Base-by-base conservation (phyloP, 2,329 filamentous ascomycete species). In the Microthyrium microscopicum region DNA sequence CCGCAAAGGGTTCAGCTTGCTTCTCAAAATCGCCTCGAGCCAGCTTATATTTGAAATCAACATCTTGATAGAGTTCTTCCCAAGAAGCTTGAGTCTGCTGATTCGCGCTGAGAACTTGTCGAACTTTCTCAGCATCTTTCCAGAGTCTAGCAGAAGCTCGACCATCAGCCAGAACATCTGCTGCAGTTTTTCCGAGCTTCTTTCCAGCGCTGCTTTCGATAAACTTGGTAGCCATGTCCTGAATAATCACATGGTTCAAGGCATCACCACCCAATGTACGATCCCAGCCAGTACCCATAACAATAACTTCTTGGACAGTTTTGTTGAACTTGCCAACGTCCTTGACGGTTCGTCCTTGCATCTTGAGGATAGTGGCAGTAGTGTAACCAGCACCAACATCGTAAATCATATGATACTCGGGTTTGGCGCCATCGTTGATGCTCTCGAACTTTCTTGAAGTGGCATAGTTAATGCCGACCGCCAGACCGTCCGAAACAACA, bases 371-470 rank as follows among this genome's bases (percentile, higher is more conserved):
- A 5, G 84, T 89, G 4, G 87, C 87, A 46, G 83, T 92, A 20
- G 87, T 80, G 29, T 83, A 94, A 4, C 89, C 89, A 44, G 89
- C 85, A 44, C 89, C 89, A 85, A 98, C 95, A 52, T 98, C 89
- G 50, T 89, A 98, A 20, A 98, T 73, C 53, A 98, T 60, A 58
- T 98, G 83, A 46, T 85, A 72, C 56, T 98, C 89, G 1, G 89
- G 77, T 60, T 84, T 84, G 42, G 70, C 77, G 35, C 82, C 83
- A 34, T 89, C 76, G 35, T 72, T 79, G 39, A 89, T 64, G 46
- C 72, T 83, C 24, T 85, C 83, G 56, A 95, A 98, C 12, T 79
- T 83, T 47, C 89, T 73, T 48, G 72, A 79, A 19, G 84, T 94
- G 27, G 89, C 89, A 55, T 95, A 98, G 59, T 98, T 91, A 44